Evolutionary conservation across 345 rosid species (phyloP).

Genomic region (Psidium friedrichsthalianum): DNA sequence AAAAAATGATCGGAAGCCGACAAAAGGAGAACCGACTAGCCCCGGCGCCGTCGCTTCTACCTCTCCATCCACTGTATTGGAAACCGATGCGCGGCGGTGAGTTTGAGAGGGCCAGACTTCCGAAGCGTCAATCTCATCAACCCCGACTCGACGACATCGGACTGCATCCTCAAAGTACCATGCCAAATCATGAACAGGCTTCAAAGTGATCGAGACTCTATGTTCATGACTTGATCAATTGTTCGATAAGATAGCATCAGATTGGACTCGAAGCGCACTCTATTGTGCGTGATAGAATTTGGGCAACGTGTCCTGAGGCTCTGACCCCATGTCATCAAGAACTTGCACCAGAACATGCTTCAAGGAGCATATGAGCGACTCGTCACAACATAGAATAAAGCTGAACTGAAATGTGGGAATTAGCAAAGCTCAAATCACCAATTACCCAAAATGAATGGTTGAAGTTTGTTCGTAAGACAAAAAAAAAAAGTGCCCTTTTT

Average conservation of each 20-base stretch:
- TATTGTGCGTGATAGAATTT: background rate
- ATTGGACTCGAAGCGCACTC: background rate
- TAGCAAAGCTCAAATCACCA: background rate
- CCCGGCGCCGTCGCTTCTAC: background rate
- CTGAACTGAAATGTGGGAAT: background rate
- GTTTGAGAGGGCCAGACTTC: too few species aligned
- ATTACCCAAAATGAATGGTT: background rate
- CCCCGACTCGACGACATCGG: background rate
- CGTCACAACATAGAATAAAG: background rate
- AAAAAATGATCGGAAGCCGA: background rate
- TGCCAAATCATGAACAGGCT: background rate
- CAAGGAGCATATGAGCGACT: background rate
- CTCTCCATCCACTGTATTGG: too few species aligned
- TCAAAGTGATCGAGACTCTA: background rate
- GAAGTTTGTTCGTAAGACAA: too few species aligned
- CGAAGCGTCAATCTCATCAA: too few species aligned
- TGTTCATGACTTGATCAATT: background rate
- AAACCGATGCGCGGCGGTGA: too few species aligned
- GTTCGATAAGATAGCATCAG: background rate
- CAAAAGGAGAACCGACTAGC: background rate
- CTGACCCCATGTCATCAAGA: background rate
- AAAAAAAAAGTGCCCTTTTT: too few species aligned
- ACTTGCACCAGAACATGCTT: background rate
- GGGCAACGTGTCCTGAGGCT: background rate
- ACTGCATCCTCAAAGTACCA: background rate